Conservation (phyloP, 768 basidiomycete genomes). For the Collybia mongolica region DNA sequence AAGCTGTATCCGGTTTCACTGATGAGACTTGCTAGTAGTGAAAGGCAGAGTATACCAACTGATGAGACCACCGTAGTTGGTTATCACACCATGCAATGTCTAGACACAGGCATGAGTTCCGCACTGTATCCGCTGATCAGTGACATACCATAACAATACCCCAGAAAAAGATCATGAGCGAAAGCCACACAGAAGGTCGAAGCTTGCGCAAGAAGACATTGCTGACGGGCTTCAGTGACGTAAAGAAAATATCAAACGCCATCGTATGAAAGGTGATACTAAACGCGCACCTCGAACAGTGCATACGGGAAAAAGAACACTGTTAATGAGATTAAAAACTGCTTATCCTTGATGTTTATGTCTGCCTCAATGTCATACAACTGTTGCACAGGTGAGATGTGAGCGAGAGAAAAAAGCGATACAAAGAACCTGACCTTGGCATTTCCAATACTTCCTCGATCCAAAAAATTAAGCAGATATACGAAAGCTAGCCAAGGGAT, state of each 20-base stretch:
- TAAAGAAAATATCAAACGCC: neutral
- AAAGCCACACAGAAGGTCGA: conserved; percentile 68
- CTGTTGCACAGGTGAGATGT: conserved; percentile 25
- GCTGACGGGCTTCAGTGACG: conserved; percentile 48
- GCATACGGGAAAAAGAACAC: conserved; percentile 80
- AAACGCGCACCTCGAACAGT: conserved; percentile 55
- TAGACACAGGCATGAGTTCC: conserved; percentile 17
- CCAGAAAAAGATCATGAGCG: conserved; percentile 47
- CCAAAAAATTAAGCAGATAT: conserved; percentile 74
- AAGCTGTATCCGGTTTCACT: conserved; percentile 30
- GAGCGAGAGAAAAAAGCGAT: neutral
- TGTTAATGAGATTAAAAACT: conserved; percentile 67
- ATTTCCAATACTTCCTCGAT: conserved; percentile 69
- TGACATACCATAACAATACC: conserved; percentile 44
- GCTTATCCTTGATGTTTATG: conserved; percentile 57
- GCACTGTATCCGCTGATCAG: neutral
- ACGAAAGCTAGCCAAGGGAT: conserved; percentile 76
- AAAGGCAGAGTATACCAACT: conserved; percentile 33
- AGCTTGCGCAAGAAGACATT: conserved; percentile 59
- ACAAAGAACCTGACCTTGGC: conserved; percentile 47
- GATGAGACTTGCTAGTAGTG: no score
- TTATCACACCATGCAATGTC: conserved; percentile 64
- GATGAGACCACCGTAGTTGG: conserved; percentile 60
- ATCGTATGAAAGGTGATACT: neutral
- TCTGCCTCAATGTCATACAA: conserved; percentile 58